Evolutionary conservation across 2,329 filamentous ascomycete genomes (phyloP).

Genomic region (Fusarium sp.): DNA sequence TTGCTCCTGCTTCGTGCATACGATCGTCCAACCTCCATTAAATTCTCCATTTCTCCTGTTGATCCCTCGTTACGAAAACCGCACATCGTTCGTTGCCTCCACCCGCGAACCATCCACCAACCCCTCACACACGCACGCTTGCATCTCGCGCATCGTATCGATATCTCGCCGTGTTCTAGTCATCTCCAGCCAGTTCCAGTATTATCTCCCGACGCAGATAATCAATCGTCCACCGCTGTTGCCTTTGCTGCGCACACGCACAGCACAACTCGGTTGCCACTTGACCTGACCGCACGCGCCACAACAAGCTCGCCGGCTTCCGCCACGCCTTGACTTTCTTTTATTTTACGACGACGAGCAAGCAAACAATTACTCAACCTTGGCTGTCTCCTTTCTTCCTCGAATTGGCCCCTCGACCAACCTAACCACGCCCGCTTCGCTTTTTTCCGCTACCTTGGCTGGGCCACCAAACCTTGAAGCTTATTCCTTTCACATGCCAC

Average conservation of each 20-base stretch:
- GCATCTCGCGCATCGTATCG: constrained; percentile 29
- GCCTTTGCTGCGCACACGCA: constrained; percentile 8
- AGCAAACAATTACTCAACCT: constrained; percentile 15
- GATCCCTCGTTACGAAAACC: constrained; percentile 31
- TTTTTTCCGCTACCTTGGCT: constrained; percentile 13
- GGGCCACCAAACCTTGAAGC: constrained; percentile 22
- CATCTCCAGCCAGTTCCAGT: not conserved
- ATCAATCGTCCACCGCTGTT: constrained; percentile 1
- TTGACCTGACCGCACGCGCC: constrained; percentile 30
- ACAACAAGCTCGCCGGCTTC: constrained; percentile 32
- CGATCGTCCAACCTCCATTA: constrained; percentile 12
- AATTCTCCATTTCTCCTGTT: constrained; percentile 36
- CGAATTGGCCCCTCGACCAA: constrained; percentile 8
- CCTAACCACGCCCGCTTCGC: constrained; percentile 12
- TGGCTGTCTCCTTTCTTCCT: constrained; percentile 8
- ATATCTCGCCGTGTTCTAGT: constrained; percentile 11
- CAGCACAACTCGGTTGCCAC: constrained; percentile 11
- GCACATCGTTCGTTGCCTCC: constrained; percentile 37
- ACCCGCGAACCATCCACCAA: constrained; percentile 30
- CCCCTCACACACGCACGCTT: constrained; percentile 27
- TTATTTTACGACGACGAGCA: constrained; percentile 13
- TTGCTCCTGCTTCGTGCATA: constrained; percentile 1
- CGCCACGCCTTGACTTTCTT: constrained; percentile 15
- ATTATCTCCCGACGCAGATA: not conserved
- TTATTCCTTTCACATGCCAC: constrained; percentile 43